A percentile compares a stretch with the other conserved stretches of the same genome.
Conservation (phyloP, 129 eudicot species). For the Saposhnikovia divaricata region DNA sequence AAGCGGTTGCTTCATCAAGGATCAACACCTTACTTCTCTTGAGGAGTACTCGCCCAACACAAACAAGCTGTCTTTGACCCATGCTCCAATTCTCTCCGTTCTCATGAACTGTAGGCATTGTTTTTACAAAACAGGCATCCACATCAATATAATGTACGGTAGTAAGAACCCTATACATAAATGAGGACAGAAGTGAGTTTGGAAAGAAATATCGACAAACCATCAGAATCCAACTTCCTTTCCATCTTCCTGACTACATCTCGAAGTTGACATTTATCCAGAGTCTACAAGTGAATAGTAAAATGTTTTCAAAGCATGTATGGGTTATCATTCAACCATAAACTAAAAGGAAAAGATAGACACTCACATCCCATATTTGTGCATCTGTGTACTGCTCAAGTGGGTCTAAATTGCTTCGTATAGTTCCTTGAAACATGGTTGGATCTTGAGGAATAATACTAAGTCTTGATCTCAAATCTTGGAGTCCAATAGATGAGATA, state of each 20-base stretch:
- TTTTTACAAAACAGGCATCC: neutral
- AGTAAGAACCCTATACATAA: neutral
- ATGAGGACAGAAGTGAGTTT: neutral
- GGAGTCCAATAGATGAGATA: slow-evolving; percentile 67
- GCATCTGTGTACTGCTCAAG: slow-evolving; percentile 71
- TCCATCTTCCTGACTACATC: neutral
- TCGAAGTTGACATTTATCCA: neutral
- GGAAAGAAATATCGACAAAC: neutral
- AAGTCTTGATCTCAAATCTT: slow-evolving; percentile 90
- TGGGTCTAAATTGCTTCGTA: slow-evolving; percentile 96
- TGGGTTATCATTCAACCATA: neutral
- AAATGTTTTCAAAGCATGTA: neutral
- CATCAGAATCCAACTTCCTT: neutral
- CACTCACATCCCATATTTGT: slow-evolving; percentile 81
- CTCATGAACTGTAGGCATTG: slow-evolving; percentile 34
- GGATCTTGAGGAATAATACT: slow-evolving; percentile 99
- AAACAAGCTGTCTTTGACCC: slow-evolving; percentile 78
- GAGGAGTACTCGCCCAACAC: slow-evolving; percentile 60
- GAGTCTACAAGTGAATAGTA: neutral
- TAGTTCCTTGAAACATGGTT: slow-evolving; percentile 91
- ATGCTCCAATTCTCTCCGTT: slow-evolving; percentile 84
- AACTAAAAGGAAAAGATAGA: neutral
- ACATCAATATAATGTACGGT: neutral
- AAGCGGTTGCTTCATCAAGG: slow-evolving; percentile 93
- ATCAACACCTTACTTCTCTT: slow-evolving; percentile 53